A percentile compares a stretch with the other conserved stretches of the same genome.
Evolutionary conservation across 2,329 filamentous ascomycete species (phyloP).

Genomic region (Madurella fahalii): DNA sequence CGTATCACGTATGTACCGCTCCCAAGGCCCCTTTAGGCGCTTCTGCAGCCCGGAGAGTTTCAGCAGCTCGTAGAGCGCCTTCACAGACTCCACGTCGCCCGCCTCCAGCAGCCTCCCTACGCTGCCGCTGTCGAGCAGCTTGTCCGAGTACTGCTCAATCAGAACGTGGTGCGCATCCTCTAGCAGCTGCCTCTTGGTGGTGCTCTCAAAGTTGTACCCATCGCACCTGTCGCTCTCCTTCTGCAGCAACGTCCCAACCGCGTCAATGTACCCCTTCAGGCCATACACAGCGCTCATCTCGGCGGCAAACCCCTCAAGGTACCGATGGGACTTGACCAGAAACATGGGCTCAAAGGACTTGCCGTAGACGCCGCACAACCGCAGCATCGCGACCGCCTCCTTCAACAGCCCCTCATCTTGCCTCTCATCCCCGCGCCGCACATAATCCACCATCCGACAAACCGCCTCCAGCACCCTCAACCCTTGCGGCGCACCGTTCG

Average conservation of each 20-base stretch:
- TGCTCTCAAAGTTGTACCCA: conserved; percentile 73
- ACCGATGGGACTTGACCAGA: conserved; percentile 62
- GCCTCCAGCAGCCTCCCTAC: conserved; percentile 70
- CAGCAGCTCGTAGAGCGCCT: conserved; percentile 73
- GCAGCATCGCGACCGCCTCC: conserved; percentile 75
- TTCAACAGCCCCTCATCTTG: conserved; percentile 65
- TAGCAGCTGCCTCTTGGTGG: conserved; percentile 74
- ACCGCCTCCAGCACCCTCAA: conserved; percentile 53
- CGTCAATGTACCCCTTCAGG: conserved; percentile 71
- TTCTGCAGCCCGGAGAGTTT: conserved; percentile 66
- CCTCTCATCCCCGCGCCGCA: conserved; percentile 55
- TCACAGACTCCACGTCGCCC: conserved; percentile 65
- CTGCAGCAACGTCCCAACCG: conserved; percentile 64
- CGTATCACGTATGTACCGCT: conserved; percentile 69
- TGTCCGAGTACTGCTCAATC: conserved; percentile 62
- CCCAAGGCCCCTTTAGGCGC: conserved; percentile 69
- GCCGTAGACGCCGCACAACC: conserved; percentile 77
- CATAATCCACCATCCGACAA: conserved; percentile 69
- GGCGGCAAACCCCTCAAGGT: conserved; percentile 66
- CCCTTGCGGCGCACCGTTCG: conserved; percentile 30
- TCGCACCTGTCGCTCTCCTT: conserved; percentile 74
- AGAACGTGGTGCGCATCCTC: conserved; percentile 68
- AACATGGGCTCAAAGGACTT: conserved; percentile 76
- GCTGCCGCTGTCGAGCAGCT: conserved; percentile 62
- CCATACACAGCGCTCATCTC: conserved; percentile 56